Evolutionary conservation across 2,329 filamentous ascomycete genomes (phyloP), one percentile per base, ranked within the genome.

Genomic region (Zymoseptoria ardabiliae): DNA sequence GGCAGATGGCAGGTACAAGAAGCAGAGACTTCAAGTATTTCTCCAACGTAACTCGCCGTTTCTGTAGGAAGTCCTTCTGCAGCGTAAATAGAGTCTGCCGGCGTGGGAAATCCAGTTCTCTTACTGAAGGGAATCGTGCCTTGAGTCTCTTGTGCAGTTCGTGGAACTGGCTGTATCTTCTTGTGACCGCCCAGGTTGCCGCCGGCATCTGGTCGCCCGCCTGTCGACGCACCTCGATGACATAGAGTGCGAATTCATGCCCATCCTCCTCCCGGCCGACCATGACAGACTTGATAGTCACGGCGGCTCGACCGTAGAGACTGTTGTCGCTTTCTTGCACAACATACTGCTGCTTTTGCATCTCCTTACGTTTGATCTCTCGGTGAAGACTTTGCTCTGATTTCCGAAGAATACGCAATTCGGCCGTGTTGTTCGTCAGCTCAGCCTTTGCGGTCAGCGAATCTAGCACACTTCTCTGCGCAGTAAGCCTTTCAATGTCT

Each of bases 251-350:
- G 72, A 89, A 99, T 71, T 99, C 94, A 67, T 91, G 88, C 6
- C 93, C 93, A 68, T 97, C 92, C 25, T 93, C 89, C 65, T 97
- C 94, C 62, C 86, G 88, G 5, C 91, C 93, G 13, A 97, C 90
- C 76, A 96, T 91, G 57, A 96, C 92, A 0, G 90, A 90, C 70
- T 94, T 94, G 71, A 99, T 97, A 67, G 84, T 88, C 68, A 97
- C 85, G 0, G 86, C 90, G 2, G 94, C 93, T 19, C 93, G 89
- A 2, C 94, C 94, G 69, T 96, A 97, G 22, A 99, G 80, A 73
- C 91, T 96, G 73, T 96, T 99, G 72, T 99, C 95, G 70, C 91
- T 97, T 75, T 99, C 94, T 74, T 99, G 94, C 7, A 97, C 86
- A 52, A 96, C 90, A 68, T 99, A 99, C 72, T 99, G 95, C 73